Percentiles rank a stretch among this genome's conserved stretches.
Conservation (phyloP, 2,329 filamentous ascomycete species). For the Colletotrichum destructivum region DNA sequence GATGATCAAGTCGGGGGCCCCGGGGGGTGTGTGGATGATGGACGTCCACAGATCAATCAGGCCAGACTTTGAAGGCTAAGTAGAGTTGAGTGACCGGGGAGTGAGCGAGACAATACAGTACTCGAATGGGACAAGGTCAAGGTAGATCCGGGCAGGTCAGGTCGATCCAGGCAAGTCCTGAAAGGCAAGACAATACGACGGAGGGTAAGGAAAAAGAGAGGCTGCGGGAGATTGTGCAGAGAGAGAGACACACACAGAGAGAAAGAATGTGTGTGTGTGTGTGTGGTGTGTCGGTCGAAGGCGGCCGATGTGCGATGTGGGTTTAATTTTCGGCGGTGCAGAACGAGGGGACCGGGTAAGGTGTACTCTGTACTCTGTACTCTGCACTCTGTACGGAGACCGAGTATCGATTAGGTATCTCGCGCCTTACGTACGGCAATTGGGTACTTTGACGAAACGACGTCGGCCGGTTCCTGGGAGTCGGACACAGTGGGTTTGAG, state of each 20-base stretch:
- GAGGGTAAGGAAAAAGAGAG: not conserved
- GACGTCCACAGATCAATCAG: conserved; percentile 35
- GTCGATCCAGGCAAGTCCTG: conserved; percentile 4
- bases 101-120: not conserved
- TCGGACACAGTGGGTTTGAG: not conserved
- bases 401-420: not conserved
- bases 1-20: conserved; percentile 20
- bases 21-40: conserved; percentile 8
- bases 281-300: conserved; percentile 24
- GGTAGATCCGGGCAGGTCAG: not conserved
- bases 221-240: not conserved
- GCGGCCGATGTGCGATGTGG: conserved; percentile 30
- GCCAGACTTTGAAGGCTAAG: not conserved
- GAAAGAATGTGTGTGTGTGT: not conserved
- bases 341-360: not conserved
- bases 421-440: not conserved
- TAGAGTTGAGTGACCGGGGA: not conserved
- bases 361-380: too few species aligned
- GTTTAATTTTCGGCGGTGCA: conserved; percentile 26
- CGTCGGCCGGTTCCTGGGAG: conserved; percentile 6
- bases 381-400: too few species aligned
- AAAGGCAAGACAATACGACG: conserved; percentile 1
- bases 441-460: conserved; percentile 4
- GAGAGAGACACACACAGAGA: not conserved
- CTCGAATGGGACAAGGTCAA: conserved; percentile 5